Evolutionary conservation across 75 land plant species (phyloP).

Genomic region (Azolla pinnata): DNA sequence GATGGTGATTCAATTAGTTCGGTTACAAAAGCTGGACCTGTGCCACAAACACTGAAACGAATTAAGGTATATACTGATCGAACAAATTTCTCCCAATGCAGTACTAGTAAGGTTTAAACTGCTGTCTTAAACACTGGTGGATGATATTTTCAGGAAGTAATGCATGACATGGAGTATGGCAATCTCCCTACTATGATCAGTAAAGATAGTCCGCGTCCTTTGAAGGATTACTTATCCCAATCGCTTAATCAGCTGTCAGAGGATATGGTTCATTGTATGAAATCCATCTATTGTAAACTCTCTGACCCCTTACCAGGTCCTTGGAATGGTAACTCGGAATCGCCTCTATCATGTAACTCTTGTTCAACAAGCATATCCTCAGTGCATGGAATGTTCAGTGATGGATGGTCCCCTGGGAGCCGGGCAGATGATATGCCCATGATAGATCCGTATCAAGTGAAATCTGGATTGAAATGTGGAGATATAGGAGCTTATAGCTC

Average conservation of each 20-base stretch:
- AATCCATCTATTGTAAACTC: conserved; percentile 58
- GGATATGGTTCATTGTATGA: conserved; percentile 75
- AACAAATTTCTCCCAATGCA: no score
- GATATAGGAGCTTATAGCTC: conserved; percentile 51
- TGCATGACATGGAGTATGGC: no score
- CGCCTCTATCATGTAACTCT: conserved; percentile 33
- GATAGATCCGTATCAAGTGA: conserved; percentile 37
- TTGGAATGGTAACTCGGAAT: conserved; percentile 15
- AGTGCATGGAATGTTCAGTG: conserved; percentile 1
- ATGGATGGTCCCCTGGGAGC: conserved; percentile 21
- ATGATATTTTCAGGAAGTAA: no score
- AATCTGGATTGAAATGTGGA: conserved; percentile 18
- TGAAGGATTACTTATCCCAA: conserved; percentile 48
- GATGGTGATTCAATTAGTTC: no score
- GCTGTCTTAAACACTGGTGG: no score
- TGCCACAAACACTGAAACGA: no score
- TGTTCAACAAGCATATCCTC: conserved; percentile 27
- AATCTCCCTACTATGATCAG: conserved; percentile 12
- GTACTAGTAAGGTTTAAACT: no score
- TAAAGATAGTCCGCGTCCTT: conserved; percentile 18
- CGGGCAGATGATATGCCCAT: conserved; percentile 17
- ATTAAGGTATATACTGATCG: no score
- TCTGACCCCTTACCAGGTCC: conserved; percentile 17
- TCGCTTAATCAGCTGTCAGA: conserved; percentile 76
- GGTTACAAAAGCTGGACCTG: no score